Evolutionary conservation across 192 early-diverging fungal species (phyloP).

Genomic region (Rhizophagus sp.): DNA sequence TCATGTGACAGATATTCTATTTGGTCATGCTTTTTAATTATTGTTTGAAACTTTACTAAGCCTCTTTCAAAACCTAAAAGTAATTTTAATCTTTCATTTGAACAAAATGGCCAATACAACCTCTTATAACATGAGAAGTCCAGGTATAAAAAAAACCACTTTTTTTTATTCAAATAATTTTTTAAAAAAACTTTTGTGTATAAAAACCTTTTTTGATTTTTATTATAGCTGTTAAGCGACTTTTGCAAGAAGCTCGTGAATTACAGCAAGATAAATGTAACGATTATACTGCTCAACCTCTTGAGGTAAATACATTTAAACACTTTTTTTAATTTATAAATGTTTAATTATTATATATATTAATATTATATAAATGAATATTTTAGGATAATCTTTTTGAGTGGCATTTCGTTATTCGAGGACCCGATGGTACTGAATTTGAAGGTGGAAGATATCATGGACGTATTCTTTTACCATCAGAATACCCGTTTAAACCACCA

Average conservation of each 20-base stretch:
- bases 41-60: no score
- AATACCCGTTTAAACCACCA: constrained; percentile 95
- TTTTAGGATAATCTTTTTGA: constrained; percentile 90
- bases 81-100: background rate
- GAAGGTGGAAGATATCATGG: constrained; percentile 91
- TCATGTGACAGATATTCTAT: background rate
- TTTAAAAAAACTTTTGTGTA: background rate
- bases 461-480: constrained; percentile 84
- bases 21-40: no score
- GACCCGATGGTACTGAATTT: constrained; percentile 85
- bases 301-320: constrained; percentile 49
- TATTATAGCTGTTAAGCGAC: constrained; percentile 69
- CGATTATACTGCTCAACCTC: constrained; percentile 74
- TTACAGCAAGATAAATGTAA: constrained; percentile 65
- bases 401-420: constrained; percentile 95
- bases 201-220: background rate
- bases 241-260: constrained; percentile 78
- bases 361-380: background rate
- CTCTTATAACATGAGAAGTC: background rate
- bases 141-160: background rate
- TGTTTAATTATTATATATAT: background rate
- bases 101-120: background rate
- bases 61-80: no score
- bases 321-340: no score
- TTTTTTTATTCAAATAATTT: background rate